Evolutionary conservation across 2,329 filamentous ascomycete genomes (phyloP).

Genomic region (Coniochaeta sp.): DNA sequence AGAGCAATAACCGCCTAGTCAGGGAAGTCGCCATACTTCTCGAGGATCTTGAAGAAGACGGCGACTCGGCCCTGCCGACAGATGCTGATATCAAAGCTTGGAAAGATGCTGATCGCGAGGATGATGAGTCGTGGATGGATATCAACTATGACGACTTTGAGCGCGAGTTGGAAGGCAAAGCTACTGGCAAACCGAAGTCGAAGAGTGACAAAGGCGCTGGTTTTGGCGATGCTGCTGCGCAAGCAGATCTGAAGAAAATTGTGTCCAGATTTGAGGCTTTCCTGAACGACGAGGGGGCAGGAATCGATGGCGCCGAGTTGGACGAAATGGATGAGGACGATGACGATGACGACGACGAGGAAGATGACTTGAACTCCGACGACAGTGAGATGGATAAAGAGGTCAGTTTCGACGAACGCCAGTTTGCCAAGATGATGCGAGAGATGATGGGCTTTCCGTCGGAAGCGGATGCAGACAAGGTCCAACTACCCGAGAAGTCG

Average conservation of each 20-base stretch:
- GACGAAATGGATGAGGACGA: conserved; percentile 64
- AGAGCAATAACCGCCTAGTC: conserved; percentile 59
- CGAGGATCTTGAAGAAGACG: conserved; percentile 66
- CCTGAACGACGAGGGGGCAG: conserved; percentile 76
- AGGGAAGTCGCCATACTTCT: conserved; percentile 71
- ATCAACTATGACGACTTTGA: conserved; percentile 90
- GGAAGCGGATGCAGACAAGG: conserved; percentile 7
- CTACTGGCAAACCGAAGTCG: conserved; percentile 20
- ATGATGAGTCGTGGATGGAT: conserved; percentile 86
- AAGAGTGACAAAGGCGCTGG: conserved; percentile 24
- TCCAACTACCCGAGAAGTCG: conserved; percentile 2
- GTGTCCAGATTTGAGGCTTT: conserved; percentile 92
- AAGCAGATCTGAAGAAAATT: conserved; percentile 79
- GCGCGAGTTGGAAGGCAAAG: conserved; percentile 56
- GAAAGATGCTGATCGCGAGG: conserved; percentile 54
- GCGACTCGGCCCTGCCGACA: conserved; percentile 53
- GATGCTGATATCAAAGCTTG: conserved; percentile 67
- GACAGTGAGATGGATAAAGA: conserved; percentile 66
- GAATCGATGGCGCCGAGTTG: conserved; percentile 68
- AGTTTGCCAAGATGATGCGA: conserved; percentile 81
- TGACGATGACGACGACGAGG: conserved; percentile 42
- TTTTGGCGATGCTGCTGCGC: conserved; percentile 59
- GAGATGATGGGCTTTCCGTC: conserved; percentile 73
- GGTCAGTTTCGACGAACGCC: conserved; percentile 74
- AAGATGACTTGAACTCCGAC: conserved; percentile 35